phyloP scores from a whole-genome alignment of 2,329 filamentous ascomycete genomes.

The Venturia oleaginea region DNA sequence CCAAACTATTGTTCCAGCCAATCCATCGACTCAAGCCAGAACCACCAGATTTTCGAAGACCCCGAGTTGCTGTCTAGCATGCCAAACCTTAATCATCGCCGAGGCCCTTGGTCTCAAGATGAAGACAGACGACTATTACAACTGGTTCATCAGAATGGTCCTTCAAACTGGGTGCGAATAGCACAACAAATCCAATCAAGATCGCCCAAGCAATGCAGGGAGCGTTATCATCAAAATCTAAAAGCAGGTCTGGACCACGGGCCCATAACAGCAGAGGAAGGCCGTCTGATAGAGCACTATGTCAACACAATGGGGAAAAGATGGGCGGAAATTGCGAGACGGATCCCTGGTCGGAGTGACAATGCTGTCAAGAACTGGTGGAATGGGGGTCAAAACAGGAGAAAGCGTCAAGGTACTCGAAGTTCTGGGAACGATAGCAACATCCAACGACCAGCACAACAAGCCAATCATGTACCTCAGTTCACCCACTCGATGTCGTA shows the following conservation, averaged over 20 bases:
- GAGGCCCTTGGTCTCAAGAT: constrained; percentile 13
- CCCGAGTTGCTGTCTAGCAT: neutral
- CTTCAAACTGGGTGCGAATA: constrained; percentile 79
- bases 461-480: neutral
- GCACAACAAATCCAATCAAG: constrained; percentile 65
- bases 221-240: constrained; percentile 89
- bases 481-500: neutral
- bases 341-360: constrained; percentile 76
- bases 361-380: constrained; percentile 98
- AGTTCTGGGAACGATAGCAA: neutral
- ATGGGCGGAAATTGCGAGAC: constrained; percentile 87
- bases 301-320: constrained; percentile 73
- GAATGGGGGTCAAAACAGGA: constrained; percentile 86
- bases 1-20: neutral
- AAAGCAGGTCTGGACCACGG: constrained; percentile 73
- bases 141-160: constrained; percentile 4
- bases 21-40: neutral
- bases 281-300: constrained; percentile 63
- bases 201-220: constrained; percentile 88
- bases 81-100: constrained; percentile 7
- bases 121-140: constrained; percentile 4
- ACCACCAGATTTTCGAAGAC: neutral
- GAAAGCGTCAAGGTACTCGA: constrained; percentile 34
- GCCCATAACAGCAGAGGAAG: constrained; percentile 69
- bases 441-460: neutral